A percentile compares a stretch with the other conserved stretches of the same genome.
Evolutionary conservation across 2,329 filamentous ascomycete genomes (phyloP).

Genomic region (Camillea tinctor): DNA sequence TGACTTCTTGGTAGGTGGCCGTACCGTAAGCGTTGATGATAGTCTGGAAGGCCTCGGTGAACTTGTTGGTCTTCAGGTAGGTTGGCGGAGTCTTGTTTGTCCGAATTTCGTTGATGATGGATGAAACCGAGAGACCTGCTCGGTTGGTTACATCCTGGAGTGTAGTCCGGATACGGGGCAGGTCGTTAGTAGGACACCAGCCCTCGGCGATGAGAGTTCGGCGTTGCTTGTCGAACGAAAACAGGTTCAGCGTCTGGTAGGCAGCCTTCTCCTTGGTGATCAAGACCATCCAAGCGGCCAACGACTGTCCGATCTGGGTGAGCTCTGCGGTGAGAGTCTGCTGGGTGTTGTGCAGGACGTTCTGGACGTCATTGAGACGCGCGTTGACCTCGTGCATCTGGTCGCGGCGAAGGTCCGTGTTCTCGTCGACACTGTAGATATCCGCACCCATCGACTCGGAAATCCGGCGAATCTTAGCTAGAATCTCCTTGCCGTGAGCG

Average conservation of each 20-base stretch:
- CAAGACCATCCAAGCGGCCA: constrained; percentile 96
- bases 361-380: constrained; percentile 84
- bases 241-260: constrained; percentile 91
- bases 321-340: constrained; percentile 90
- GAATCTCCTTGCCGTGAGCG: constrained; percentile 95
- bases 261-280: constrained; percentile 98
- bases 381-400: constrained; percentile 98
- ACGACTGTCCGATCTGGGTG: constrained; percentile 85
- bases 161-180: constrained; percentile 86
- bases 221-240: constrained; percentile 92
- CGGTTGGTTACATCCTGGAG: constrained; percentile 95
- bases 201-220: constrained; percentile 97
- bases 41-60: constrained; percentile 96
- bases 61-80: constrained; percentile 97
- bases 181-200: constrained; percentile 91
- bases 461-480: constrained; percentile 98
- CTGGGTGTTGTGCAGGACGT: constrained; percentile 93
- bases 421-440: constrained; percentile 96
- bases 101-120: constrained; percentile 95
- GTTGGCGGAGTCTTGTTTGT: constrained; percentile 98
- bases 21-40: constrained; percentile 99
- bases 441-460: constrained; percentile 96
- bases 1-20: constrained; percentile 95
- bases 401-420: constrained; percentile 89
- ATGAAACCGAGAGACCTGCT: constrained; percentile 93